Base-by-base conservation (phyloP, 345 rosid species). In the Brassica carinata region DNA sequence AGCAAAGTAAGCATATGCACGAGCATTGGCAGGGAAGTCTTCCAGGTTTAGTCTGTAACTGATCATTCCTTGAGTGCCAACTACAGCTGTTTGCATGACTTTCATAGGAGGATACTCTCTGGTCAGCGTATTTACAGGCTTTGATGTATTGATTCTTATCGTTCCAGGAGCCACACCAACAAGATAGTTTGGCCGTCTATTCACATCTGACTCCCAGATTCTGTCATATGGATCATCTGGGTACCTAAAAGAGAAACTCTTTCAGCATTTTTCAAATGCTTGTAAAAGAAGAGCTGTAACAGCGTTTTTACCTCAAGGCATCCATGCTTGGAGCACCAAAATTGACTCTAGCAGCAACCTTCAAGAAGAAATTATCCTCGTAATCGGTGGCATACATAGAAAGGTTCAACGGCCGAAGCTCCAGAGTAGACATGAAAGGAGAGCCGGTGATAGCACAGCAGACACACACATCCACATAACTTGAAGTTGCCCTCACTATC, bases 211-310 rank as follows among this genome's bases (percentile, higher is more conserved):
- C 64, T 88, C 93, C 99, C 99, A 96, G 53, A 96, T 90, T 87
- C 99, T 91, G 85, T 96, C 99, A 71, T 93, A 96, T 1, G 98
- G 97, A 83, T 96, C 99, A 85, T 96, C 98, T 0, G 98, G 99
- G 78, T 94, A 96, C 95, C 98, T 96, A 87, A 74, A 77, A 82
- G 43, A 64, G 78, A 70, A 75, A 18, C 45, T 17, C 63, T 72
- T 43, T 76, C 26, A 80, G n/a, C n/a, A n/a, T n/a, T n/a, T n/a
- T n/a, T n/a, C n/a, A n/a, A n/a, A n/a, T n/a, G 67, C 33, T 10
- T 43, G 61, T 58, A 29, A 69, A 80, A 53, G 34, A 80, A 30
- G 29, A 79, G 34, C 23, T n/a, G n/a, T n/a, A n/a, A n/a, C n/a
- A n/a, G n/a, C n/a, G n/a, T n/a, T 68, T 62, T 84, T 80, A 96